Percentiles rank a stretch among this genome's conserved stretches.
Conservation (phyloP, 768 basidiomycete species). For the Exidia glandulosa region DNA sequence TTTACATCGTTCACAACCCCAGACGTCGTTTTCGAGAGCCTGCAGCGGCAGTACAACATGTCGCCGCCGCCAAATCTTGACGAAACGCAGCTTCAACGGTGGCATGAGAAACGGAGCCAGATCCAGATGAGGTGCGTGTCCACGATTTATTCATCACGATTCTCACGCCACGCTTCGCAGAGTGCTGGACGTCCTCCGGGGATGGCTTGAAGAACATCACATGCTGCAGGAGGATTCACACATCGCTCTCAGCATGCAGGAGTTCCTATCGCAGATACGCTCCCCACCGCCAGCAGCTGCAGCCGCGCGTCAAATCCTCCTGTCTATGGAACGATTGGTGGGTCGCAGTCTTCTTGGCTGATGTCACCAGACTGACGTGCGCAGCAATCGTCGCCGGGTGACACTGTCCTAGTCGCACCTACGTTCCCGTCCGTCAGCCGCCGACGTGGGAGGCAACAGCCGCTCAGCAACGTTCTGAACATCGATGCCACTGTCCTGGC, state of each 20-base stretch:
- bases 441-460: conserved; percentile 33
- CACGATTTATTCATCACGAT: not conserved
- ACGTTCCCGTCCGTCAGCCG: conserved; percentile 2
- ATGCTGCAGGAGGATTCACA: conserved; percentile 55
- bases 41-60: conserved; percentile 51
- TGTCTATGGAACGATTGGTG: conserved; percentile 47
- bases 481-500: conserved; percentile 62
- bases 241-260: conserved; percentile 42
- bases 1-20: conserved; percentile 71
- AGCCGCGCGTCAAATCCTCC: conserved; percentile 37
- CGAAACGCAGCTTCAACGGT: conserved; percentile 44
- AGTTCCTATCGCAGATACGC: conserved; percentile 37
- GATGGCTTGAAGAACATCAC: conserved; percentile 53
- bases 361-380: not conserved
- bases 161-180: not conserved
- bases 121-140: conserved; percentile 45
- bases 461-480: conserved; percentile 51
- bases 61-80: conserved; percentile 30
- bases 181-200: conserved; percentile 23
- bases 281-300: conserved; percentile 29
- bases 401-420: not conserved
- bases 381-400: not conserved
- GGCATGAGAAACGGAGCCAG: conserved; percentile 50
- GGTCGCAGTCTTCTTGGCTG: conserved; percentile 9
- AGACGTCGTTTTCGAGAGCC: conserved; percentile 53